Evolutionary conservation across 345 rosid genomes (phyloP).

Genomic region (Gossypioides kirkii): DNA sequence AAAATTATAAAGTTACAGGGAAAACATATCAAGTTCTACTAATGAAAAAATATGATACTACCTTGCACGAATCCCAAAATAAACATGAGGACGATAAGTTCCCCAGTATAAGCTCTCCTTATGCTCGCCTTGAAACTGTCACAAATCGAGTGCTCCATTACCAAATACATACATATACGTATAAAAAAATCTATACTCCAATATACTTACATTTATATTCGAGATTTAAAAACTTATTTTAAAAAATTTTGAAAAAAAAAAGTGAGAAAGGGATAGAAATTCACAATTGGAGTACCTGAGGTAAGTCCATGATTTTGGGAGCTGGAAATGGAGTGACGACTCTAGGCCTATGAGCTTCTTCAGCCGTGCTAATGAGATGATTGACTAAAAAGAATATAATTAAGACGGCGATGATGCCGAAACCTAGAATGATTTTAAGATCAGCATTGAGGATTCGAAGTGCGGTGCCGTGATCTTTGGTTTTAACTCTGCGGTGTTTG

Average conservation of each 20-base stretch:
- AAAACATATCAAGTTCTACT: neutral
- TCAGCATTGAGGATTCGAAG: slow-evolving; percentile 32
- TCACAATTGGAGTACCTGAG: slow-evolving; percentile 13
- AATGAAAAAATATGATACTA: slow-evolving; percentile 6
- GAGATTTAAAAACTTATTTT: slow-evolving; percentile 25
- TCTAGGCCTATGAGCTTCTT: slow-evolving; percentile 43
- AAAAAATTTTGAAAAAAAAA: neutral
- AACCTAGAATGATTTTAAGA: slow-evolving; percentile 37
- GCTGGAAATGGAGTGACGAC: slow-evolving; percentile 83
- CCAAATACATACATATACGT: neutral
- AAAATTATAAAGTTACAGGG: neutral
- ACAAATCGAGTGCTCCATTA: slow-evolving; percentile 10
- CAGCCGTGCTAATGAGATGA: slow-evolving; percentile 30
- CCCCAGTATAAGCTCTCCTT: slow-evolving; percentile 88
- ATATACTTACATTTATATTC: slow-evolving; percentile 5
- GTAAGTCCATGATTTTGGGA: slow-evolving; percentile 68
- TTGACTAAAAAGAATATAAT: slow-evolving; percentile 31
- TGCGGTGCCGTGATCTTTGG: slow-evolving; percentile 20
- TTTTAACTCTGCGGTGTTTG: slow-evolving; percentile 27
- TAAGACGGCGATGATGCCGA: slow-evolving; percentile 28
- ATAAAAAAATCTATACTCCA: neutral
- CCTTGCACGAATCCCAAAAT: slow-evolving; percentile 89
- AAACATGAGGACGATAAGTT: slow-evolving; percentile 80
- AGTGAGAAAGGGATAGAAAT: neutral
- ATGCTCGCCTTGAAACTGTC: slow-evolving; percentile 84